Conservation (phyloP, 371 early-diverging fungal species). For the Ecytonucleospora hepatopenaei region DNA sequence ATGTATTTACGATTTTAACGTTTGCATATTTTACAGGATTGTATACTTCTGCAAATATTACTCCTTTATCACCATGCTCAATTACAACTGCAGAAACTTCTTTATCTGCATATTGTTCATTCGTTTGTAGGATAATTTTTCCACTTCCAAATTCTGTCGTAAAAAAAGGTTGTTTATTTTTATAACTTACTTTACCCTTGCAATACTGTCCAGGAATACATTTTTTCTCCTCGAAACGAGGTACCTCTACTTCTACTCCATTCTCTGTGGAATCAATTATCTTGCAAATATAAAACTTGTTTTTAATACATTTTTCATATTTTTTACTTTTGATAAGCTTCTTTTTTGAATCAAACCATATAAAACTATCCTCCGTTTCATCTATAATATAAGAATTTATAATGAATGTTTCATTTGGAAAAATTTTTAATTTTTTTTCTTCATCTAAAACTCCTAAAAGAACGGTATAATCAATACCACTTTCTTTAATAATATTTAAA, state of each 20-base stretch:
- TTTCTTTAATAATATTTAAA: neutral
- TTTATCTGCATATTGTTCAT: constrained; percentile 3
- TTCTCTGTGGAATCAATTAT: constrained; percentile 23
- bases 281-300: constrained; percentile 26
- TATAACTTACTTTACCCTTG: constrained; percentile 4
- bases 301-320: neutral
- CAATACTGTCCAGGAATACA: constrained; percentile 8
- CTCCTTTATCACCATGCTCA: constrained; percentile 2
- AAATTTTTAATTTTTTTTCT: constrained; percentile 24
- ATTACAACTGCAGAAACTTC: constrained; percentile 5
- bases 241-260: constrained; percentile 20
- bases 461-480: neutral
- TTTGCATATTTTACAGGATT: constrained; percentile 24
- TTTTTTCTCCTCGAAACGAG: constrained; percentile 15
- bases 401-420: constrained; percentile 13
- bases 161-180: neutral
- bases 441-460: constrained; percentile 1
- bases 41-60: constrained; percentile 32
- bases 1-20: constrained; percentile 14
- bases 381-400: constrained; percentile 40
- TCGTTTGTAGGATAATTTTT: constrained; percentile 28
- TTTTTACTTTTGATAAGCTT: constrained; percentile 31
- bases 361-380: constrained; percentile 21
- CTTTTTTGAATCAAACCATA: constrained; percentile 13
- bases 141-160: constrained; percentile 16